phyloP scores from a whole-genome alignment of 768 basidiomycete genomes.

The Mycena amicta region DNA sequence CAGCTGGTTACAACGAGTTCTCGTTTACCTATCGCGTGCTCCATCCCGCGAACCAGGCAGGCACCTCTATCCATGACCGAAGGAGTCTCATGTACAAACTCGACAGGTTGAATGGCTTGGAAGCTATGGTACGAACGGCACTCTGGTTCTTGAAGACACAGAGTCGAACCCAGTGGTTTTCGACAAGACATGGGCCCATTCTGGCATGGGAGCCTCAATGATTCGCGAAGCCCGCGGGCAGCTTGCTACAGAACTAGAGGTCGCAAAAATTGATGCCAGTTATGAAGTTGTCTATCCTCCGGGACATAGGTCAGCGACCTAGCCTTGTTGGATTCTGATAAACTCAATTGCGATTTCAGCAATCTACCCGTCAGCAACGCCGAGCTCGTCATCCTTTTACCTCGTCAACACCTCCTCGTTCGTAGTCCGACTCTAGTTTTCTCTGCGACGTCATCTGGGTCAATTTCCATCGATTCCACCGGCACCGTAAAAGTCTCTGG shows the following conservation, averaged over 20 bases:
- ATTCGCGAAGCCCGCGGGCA: slow-evolving; percentile 6
- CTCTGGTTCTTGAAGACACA: slow-evolving; percentile 33
- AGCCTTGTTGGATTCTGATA: not conserved
- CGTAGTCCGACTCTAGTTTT: slow-evolving; percentile 33
- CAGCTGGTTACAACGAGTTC: slow-evolving; percentile 20
- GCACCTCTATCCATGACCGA: too few relatives aligned
- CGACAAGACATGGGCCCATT: slow-evolving; percentile 26
- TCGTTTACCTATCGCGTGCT: slow-evolving; percentile 54
- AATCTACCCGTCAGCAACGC: slow-evolving; percentile 24
- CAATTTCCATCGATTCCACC: slow-evolving; percentile 27
- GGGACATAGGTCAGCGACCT: not conserved
- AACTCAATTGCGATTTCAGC: slow-evolving; percentile 13
- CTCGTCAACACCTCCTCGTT: slow-evolving; percentile 24
- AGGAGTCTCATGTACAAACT: too few relatives aligned
- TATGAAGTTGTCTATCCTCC: slow-evolving; percentile 31
- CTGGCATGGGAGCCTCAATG: slow-evolving; percentile 1
- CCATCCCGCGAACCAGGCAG: too few relatives aligned
- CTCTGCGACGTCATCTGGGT: slow-evolving; percentile 30
- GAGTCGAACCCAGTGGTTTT: slow-evolving; percentile 26
- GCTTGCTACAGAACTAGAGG: slow-evolving; percentile 12
- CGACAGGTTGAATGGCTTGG: slow-evolving; percentile 53
- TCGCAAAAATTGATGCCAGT: slow-evolving; percentile 25
- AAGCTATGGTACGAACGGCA: slow-evolving; percentile 45
- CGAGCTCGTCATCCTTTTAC: slow-evolving; percentile 35
- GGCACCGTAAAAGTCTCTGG: slow-evolving; percentile 33